Conservation (phyloP, 345 rosid genomes). For the Citrus glauca region DNA sequence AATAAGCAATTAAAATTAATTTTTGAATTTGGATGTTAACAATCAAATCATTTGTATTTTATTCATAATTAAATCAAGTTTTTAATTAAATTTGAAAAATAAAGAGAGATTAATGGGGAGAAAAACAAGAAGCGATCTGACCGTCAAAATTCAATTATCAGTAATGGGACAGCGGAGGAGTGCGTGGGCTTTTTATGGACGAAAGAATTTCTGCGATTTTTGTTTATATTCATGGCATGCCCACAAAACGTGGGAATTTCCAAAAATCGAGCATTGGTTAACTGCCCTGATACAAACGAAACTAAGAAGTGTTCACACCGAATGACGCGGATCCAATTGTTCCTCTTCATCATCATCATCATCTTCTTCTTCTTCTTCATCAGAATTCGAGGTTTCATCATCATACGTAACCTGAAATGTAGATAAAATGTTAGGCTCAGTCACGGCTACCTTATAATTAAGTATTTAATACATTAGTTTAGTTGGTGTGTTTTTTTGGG, state of each 20-base stretch:
- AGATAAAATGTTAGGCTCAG: constrained; percentile 6
- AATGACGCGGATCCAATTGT: constrained; percentile 10
- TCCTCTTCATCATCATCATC: constrained; percentile 15
- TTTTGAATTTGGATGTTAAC: no score
- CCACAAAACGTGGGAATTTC: constrained; percentile 7
- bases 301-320: neutral
- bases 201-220: neutral
- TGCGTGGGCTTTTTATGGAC: neutral
- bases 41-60: no score
- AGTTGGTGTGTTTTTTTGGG: neutral
- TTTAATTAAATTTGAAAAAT: no score
- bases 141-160: no score
- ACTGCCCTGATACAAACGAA: constrained; percentile 11
- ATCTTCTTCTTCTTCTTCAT: constrained; percentile 20
- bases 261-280: constrained; percentile 7
- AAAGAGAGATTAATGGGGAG: no score
- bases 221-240: neutral
- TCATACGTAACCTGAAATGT: constrained; percentile 28
- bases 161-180: no score
- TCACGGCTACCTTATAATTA: neutral
- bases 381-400: constrained; percentile 18
- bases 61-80: no score
- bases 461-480: neutral
- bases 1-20: no score
- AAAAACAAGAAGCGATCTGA: no score